These are phyloP conservation scores for Brettanomyces bruxellensis DNA, from an alignment of 805 yeast genomes.

Conservation along the genomic window DNA sequence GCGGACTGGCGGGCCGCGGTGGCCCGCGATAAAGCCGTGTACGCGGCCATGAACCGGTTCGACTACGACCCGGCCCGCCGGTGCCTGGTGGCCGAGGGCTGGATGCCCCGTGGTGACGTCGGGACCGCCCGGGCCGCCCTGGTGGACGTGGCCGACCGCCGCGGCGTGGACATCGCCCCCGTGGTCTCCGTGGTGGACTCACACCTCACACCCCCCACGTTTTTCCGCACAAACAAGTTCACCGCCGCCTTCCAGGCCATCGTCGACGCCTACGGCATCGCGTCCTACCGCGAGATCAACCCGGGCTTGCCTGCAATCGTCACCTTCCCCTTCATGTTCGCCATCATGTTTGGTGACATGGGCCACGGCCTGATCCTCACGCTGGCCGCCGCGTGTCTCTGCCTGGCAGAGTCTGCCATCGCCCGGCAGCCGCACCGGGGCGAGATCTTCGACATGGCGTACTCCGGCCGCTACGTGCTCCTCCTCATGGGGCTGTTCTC, in stretches of 20 bases:
- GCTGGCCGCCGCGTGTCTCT: conserved; percentile 45
- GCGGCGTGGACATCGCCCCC: conserved; percentile 36
- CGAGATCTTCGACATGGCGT: conserved; percentile 75
- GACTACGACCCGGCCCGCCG: conserved; percentile 78
- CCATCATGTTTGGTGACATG: conserved; percentile 76
- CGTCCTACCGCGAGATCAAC: conserved; percentile 66
- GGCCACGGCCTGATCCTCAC: conserved; percentile 60
- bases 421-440: conserved; percentile 48
- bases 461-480: conserved; percentile 58
- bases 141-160: conserved; percentile 50
- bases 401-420: conserved; percentile 44
- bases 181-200: conserved; percentile 56
- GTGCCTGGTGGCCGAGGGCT: conserved; percentile 90
- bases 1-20: conserved; percentile 63
- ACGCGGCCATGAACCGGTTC: conserved; percentile 66
- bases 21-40: conserved; percentile 77
- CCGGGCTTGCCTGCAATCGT: conserved; percentile 69
- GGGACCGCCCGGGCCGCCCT: conserved; percentile 56
- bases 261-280: conserved; percentile 71
- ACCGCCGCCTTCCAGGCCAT: conserved; percentile 63
- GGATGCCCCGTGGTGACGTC: conserved; percentile 83
- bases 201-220: conserved; percentile 62
- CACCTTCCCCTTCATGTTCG: conserved; percentile 77
- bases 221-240: conserved; percentile 59
- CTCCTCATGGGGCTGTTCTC: conserved; percentile 66